Base-by-base conservation (phyloP, 768 basidiomycete genomes). In the Amanita muscaria region DNA sequence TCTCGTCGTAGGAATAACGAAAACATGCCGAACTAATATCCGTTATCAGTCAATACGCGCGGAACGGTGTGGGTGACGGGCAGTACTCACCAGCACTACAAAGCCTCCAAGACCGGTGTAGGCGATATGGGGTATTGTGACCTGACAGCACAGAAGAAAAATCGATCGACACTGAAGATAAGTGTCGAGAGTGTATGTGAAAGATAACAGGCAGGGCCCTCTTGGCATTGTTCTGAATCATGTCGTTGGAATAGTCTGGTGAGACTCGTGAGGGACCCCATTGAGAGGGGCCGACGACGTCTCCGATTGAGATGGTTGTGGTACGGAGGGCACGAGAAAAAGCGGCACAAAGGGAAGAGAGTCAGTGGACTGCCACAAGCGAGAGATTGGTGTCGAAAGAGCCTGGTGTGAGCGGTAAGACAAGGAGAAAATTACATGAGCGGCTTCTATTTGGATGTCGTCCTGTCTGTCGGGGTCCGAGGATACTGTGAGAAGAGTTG, bases 1-100 rank as follows among this genome's bases (percentile, higher is more conserved):
- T 93, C 90, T n/a, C n/a, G n/a, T 57, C 92, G 83, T 54, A 97
- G 74, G 53, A 97, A 78, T 5, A 93, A 72, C 2, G 89, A 91
- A 66, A 93, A 88, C 88, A 94, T 91, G 61, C 89, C 89, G 63
- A 94, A 96, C 87, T 91, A 48, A 5, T n/a, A n/a, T n/a, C n/a
- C n/a, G n/a, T n/a, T n/a, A n/a, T n/a, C n/a, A 22, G 14, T 23
- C 44, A 25, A 34, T 36, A n/a, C n/a, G n/a, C n/a, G n/a, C n/a
- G n/a, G n/a, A n/a, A n/a, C 49, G 22, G 44, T 12, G 1, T 3
- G 3, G 32, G 23, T 21, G 24, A 40, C 22, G 21, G 22, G 30
- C 11, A 42, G 40, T 11, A 53, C 62, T 44, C 48, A 91, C 90
- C 72, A 91, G 51, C 32, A 89, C 88, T 42, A 89, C 75, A 58